Percentiles rank a stretch among this genome's conserved stretches.
Evolutionary conservation across 202 grass and related monocot genomes (phyloP).

Genomic region (Panicum hallii): DNA sequence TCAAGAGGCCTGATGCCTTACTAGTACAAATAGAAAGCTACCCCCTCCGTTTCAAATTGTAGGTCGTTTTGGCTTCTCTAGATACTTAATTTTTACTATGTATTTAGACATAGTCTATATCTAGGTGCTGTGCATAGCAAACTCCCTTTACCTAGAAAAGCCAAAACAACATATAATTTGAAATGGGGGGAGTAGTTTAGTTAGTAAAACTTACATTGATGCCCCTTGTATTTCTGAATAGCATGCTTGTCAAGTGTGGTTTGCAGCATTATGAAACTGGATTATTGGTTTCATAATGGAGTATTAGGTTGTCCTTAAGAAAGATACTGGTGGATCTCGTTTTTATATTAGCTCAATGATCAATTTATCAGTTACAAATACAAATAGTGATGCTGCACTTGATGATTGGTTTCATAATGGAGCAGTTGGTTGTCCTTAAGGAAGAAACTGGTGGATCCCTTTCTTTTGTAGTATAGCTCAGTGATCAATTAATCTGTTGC

Average conservation of each 20-base stretch:
- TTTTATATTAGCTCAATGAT: not conserved
- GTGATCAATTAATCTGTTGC: not conserved
- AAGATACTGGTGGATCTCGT: not conserved
- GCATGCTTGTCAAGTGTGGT: not conserved
- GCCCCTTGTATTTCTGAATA: not conserved
- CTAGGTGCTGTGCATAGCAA: too few relatives aligned
- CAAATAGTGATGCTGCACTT: not conserved
- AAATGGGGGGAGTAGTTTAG: not conserved
- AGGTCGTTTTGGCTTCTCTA: too few relatives aligned
- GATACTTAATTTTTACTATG: too few relatives aligned
- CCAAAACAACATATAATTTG: too few relatives aligned
- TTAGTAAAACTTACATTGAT: not conserved
- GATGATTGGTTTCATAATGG: not conserved
- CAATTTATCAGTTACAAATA: not conserved
- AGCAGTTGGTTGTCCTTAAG: not conserved
- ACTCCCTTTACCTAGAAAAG: too few relatives aligned
- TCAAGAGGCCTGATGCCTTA: not conserved
- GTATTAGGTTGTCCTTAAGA: not conserved
- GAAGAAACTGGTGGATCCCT: not conserved
- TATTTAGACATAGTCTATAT: too few relatives aligned
- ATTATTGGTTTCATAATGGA: not conserved
- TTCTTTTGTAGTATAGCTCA: constrained; percentile 1
- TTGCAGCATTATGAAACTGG: not conserved
- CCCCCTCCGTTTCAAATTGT: too few relatives aligned
- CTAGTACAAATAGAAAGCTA: not conserved